These are phyloP conservation scores for Melastoma malabathricum DNA, from an alignment of 345 rosid genomes.

Conservation along the genomic window DNA sequence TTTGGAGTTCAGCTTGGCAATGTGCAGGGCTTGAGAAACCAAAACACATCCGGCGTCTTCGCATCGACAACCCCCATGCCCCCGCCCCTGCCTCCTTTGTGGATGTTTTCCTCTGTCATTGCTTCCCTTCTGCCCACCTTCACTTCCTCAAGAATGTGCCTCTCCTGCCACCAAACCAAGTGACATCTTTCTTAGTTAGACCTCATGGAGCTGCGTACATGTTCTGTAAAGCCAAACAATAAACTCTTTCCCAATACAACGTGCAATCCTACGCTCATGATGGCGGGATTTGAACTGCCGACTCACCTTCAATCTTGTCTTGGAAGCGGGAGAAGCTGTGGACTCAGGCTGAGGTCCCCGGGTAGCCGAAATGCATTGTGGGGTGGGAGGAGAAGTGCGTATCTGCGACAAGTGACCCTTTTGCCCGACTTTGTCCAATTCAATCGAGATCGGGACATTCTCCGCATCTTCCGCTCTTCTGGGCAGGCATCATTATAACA, in stretches of 20 bases:
- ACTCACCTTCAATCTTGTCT: slow-evolving; percentile 50
- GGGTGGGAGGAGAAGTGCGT: slow-evolving; percentile 92
- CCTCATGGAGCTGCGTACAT: background rate
- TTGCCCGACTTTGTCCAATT: slow-evolving; percentile 40
- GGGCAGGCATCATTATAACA: slow-evolving; percentile 5
- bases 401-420: slow-evolving; percentile 46
- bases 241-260: background rate
- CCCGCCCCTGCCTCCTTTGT: slow-evolving; percentile 14
- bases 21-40: slow-evolving; percentile 96
- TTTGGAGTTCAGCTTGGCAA: slow-evolving; percentile 13
- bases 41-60: slow-evolving; percentile 54
- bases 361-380: slow-evolving; percentile 82
- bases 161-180: slow-evolving; percentile 29
- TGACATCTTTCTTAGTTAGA: background rate
- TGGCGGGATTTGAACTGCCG: background rate
- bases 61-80: slow-evolving; percentile 33
- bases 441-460: slow-evolving; percentile 36
- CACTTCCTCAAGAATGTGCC: slow-evolving; percentile 38
- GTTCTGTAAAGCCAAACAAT: background rate
- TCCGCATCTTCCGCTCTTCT: slow-evolving; percentile 45
- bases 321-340: slow-evolving; percentile 32
- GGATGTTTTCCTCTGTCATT: slow-evolving; percentile 18
- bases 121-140: slow-evolving; percentile 27
- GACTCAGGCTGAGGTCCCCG: slow-evolving; percentile 16
- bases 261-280: too few relatives aligned